phyloP scores from a whole-genome alignment of 208 protist genomes.

The Tritrichomonas musculus region DNA sequence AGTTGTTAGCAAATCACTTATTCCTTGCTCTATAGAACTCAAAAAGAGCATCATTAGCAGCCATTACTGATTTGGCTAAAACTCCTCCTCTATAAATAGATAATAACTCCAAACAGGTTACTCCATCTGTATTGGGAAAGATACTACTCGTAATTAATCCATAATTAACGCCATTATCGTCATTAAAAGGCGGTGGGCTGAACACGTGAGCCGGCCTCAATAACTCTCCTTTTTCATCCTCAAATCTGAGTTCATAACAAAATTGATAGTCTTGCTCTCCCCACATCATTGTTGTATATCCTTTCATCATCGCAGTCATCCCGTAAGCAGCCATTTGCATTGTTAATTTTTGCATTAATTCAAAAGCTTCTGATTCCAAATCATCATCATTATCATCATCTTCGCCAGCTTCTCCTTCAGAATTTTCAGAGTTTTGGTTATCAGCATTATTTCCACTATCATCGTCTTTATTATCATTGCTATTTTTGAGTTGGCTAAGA shows the following conservation, averaged over 20 bases:
- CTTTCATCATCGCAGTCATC: background rate
- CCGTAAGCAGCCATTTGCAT: background rate
- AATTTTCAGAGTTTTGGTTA: background rate
- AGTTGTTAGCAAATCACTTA: too few relatives aligned
- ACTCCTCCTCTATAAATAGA: background rate
- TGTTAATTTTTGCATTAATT: background rate
- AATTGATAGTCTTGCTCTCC: background rate
- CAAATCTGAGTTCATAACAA: background rate
- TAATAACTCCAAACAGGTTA: background rate
- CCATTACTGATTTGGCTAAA: background rate
- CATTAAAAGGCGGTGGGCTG: constrained; percentile 7
- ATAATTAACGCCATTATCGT: constrained; percentile 11
- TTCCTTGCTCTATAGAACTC: too few relatives aligned
- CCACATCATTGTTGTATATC: constrained; percentile 33
- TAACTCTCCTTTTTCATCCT: background rate
- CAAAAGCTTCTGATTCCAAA: background rate
- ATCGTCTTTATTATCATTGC: too few relatives aligned
- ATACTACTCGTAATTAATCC: background rate
- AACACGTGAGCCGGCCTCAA: background rate
- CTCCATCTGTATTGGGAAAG: background rate
- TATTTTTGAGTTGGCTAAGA: too few relatives aligned
- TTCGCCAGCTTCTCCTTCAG: background rate
- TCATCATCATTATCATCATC: background rate
- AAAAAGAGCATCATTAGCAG: background rate
- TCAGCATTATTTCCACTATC: too few relatives aligned